Evolutionary conservation across 805 yeast genomes (phyloP).

Genomic region (Candida vartiovaarae): DNA sequence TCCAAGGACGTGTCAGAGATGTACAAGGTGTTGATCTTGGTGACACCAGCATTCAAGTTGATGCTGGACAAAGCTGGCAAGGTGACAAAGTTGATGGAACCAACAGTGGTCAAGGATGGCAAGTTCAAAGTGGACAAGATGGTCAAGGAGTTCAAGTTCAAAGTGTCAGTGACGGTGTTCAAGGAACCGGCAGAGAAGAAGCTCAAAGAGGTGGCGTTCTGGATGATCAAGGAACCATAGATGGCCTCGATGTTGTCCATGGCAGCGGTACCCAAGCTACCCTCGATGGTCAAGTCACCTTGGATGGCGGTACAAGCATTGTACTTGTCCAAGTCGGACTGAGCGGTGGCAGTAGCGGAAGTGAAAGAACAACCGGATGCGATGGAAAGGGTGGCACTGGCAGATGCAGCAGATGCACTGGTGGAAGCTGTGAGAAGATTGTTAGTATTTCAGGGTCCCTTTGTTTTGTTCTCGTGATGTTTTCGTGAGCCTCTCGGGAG

Average conservation of each 20-base stretch:
- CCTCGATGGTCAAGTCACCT: constrained; percentile 71
- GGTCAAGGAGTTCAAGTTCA: constrained; percentile 58
- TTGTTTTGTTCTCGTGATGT: background rate
- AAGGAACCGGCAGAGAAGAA: constrained; percentile 74
- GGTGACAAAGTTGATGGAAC: constrained; percentile 71
- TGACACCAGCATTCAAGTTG: constrained; percentile 63
- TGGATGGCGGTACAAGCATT: constrained; percentile 70
- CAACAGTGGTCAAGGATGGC: constrained; percentile 77
- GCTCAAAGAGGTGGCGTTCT: constrained; percentile 56
- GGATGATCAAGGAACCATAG: constrained; percentile 66
- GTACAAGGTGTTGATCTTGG: constrained; percentile 61
- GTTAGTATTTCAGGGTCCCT: constrained; percentile 5
- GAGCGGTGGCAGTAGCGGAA: constrained; percentile 67
- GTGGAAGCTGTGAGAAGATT: constrained; percentile 26
- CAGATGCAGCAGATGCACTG: constrained; percentile 48
- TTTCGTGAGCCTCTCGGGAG: background rate
- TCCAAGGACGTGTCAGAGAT: constrained; percentile 70
- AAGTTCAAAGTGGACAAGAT: constrained; percentile 60
- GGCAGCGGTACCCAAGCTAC: constrained; percentile 55
- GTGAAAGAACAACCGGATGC: constrained; percentile 62
- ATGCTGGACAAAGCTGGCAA: constrained; percentile 75
- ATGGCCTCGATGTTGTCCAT: constrained; percentile 71
- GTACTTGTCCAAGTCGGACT: constrained; percentile 68
- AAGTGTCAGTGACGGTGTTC: constrained; percentile 64
- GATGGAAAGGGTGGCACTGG: constrained; percentile 38